Base-by-base conservation (phyloP, 2,329 filamentous ascomycete species). In the Monilinia fructigena region DNA sequence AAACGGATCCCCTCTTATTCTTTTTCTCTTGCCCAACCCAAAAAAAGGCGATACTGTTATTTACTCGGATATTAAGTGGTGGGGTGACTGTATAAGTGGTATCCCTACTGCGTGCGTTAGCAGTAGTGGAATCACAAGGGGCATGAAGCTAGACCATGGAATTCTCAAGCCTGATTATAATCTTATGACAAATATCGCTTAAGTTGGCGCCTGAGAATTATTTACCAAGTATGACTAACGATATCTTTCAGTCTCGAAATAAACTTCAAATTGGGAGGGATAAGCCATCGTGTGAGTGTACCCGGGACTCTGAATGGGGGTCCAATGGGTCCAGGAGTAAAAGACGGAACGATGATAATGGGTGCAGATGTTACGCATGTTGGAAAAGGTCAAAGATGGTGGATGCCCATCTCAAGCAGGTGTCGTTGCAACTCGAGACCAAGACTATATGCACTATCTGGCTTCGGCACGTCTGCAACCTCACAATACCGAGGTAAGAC, bases 351-450 rank as follows among this genome's bases (percentile, higher is more conserved):
- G 0, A 96, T 97, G 87, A 78, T 96, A 1, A 85, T 94, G 7
- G 92, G 93, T 0, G 89, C 93, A 70, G 93, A 96, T 73, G 92
- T 96, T 0, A 94, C 91, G 0, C 93, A 96, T 71, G 92, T 92
- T 0, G 93, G 91, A 35, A 84, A 85, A 0, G 84, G 83, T 0
- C 85, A 82, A 82, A 5, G 74, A 80, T 0, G 75, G 79, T 1
- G 76, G 76, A 0, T 85, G 89, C 0, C 91, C 91, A 1, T 93
- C 90, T 74, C 82, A 96, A 53, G 91, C 91, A 2, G 91, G 87
- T 1, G 84, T 97, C 61, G 92, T 96, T 11, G 86, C 91, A 0
- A 94, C 88, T 40, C 76, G 88, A 5, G 89, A 94, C 74, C 75
- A 78, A 0, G 75, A 94, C 38, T 86, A 81, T 0, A 28, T 28